Evolutionary conservation across 2,329 filamentous ascomycete species (phyloP), one percentile per base, ranked within the genome.

Genomic region (Trichophyton rubrum): DNA sequence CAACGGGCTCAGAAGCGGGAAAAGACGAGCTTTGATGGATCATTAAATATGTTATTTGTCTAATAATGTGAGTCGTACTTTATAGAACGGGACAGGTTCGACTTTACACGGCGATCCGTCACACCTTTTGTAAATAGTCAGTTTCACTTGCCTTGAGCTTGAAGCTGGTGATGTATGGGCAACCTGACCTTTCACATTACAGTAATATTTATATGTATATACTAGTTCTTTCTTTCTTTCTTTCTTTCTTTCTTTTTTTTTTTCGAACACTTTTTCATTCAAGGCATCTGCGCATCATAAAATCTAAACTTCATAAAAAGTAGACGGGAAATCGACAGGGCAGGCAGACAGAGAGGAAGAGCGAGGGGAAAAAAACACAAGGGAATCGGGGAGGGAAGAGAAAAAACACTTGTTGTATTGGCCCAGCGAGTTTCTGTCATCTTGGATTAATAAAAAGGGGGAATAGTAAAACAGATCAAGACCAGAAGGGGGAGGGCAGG

Each of bases 301-400:
- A 59, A 59, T 59, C 56, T 59, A 59, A 47, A 47, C 56, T 24
- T 59, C 41, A 41, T 59, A 53, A 53, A 33, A 53, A 8, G 49
- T 53, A 30, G 55, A 57, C 33, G 33, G 33, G 33, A 38, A 38
- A 40, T 40, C 17, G 38, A 20, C 11, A 17, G 15, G 38, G 33
- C 40, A 43, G 40, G 40, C 6, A 17, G 7, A 17, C n/a, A 20
- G 9, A 15, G 55, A 40, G 11, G n/a, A 59, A 33, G 7, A 13
- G 7, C 33, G 3, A 35, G 33, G 2, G 33, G 8, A 13, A 38
- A 13, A 38, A 38, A 38, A 38, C 33, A 47, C 33, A 59, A 59
- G 38, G 56, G 41, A 59, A 57, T 20, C 55, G 9, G 55, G 33
- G 33, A 13, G 33, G 9, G 33, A 33, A 15, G 17, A 43, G 30